Evolutionary conservation across 2,329 filamentous ascomycete species (phyloP), one percentile per base, ranked within the genome.

Genomic region (Dactylellina cionopaga): DNA sequence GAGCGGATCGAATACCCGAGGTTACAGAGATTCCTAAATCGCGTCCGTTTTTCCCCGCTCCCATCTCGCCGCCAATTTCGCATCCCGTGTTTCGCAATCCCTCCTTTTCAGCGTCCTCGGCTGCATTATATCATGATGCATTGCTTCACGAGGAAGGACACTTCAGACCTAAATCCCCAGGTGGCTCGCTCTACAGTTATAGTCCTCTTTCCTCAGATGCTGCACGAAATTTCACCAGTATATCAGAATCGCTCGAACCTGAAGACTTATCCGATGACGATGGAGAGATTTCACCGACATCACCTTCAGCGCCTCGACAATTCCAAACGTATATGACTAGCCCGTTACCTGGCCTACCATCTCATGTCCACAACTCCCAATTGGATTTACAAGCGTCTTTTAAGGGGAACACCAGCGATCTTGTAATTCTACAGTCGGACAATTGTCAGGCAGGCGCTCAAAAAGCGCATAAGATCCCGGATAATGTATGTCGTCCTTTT

Each of bases 21-120:
- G 68, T 72, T 60, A 72, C 68, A 24, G 68, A 72, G 29, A 60
- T 72, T 31, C 55, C 59, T 13, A 72, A 60, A 52, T 64, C 59
- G 29, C 68, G 68, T 24, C 68, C 68, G 35, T 72, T 72, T 65
- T 72, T 72, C 43, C 59, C 68, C 68, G 59, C 68, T 49, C 68
- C 68, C 52, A 59, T 72, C 37, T 72, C 68, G 29, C 68, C 68
- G 22, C 59, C 68, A 55, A 72, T 72, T 55, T 65, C 68, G n/a
- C 59, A 65, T 44, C 68, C 68, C 44, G 68, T 72, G 59, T 72
- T 72, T 55, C 68, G 68, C 10, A 72, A 72, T 65, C 68, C 68
- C 46, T 72, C 68, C 37, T 72, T 72, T 65, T 72, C 68, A 47
- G 68, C 68, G 22, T 72, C 68, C 22, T 72, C 68, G 13, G 68